Evolutionary conservation across 805 yeast genomes (phyloP).

Genomic region (Candida pseudoglaebosa): DNA sequence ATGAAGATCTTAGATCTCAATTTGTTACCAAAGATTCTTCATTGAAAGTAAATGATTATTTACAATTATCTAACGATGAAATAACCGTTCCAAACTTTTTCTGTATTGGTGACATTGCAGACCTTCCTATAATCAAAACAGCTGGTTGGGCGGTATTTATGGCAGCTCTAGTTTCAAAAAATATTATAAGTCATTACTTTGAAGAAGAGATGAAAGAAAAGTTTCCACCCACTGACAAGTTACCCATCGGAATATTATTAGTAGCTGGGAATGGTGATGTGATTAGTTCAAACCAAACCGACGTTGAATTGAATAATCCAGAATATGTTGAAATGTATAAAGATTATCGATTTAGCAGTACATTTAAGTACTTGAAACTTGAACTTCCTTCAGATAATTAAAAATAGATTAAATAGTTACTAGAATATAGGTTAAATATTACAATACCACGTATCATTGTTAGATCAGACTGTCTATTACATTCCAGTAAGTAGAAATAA

Average conservation of each 20-base stretch:
- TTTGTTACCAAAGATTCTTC: conserved; percentile 27
- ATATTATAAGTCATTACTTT: conserved; percentile 25
- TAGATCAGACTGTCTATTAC: no score
- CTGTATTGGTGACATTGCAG: conserved; percentile 37
- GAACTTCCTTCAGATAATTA: not conserved
- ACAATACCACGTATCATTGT: no score
- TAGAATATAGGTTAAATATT: no score
- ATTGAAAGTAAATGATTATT: conserved; percentile 32
- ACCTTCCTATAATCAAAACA: conserved; percentile 37
- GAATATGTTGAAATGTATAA: conserved; percentile 35
- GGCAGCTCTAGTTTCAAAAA: conserved; percentile 38
- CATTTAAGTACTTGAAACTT: not conserved
- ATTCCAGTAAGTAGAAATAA: no score
- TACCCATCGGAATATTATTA: conserved; percentile 40
- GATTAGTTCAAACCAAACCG: conserved; percentile 33
- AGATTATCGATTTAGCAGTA: conserved; percentile 38
- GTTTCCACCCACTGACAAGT: conserved; percentile 26
- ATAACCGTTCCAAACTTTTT: conserved; percentile 23
- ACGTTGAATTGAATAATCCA: conserved; percentile 28
- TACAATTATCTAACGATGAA: conserved; percentile 25
- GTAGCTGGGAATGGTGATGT: conserved; percentile 38
- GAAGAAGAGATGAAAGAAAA: conserved; percentile 30
- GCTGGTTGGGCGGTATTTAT: conserved; percentile 45
- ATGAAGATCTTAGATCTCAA: conserved; percentile 13
- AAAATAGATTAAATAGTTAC: conserved; percentile 12